Evolutionary conservation across 345 rosid species (phyloP).

Genomic region (Zanthoxylum bungeanum): DNA sequence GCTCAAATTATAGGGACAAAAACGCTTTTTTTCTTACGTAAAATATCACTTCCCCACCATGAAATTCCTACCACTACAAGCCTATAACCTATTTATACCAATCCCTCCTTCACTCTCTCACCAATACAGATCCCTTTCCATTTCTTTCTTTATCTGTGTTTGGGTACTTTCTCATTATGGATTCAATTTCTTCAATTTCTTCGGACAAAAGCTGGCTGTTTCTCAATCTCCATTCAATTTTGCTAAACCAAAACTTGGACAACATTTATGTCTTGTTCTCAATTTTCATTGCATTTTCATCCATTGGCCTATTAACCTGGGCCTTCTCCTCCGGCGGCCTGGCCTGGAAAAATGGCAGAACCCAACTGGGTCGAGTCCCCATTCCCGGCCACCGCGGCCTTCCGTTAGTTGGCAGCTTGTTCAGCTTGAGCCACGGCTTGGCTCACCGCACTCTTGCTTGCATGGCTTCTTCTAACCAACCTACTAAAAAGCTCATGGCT

Average conservation of each 20-base stretch:
- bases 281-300: slow-evolving; percentile 16
- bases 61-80: not conserved
- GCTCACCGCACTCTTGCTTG: slow-evolving; percentile 43
- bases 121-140: not conserved
- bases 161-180: not conserved
- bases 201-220: slow-evolving; percentile 30
- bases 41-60: not conserved
- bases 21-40: too few species aligned
- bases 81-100: not conserved
- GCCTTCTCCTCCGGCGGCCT: slow-evolving; percentile 34
- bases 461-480: slow-evolving; percentile 32
- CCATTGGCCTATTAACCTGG: slow-evolving; percentile 25
- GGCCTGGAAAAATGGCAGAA: slow-evolving; percentile 48
- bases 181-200: not conserved
- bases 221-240: slow-evolving; percentile 26
- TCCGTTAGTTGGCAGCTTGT: slow-evolving; percentile 43
- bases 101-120: not conserved
- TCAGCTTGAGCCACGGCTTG: slow-evolving; percentile 33
- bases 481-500: slow-evolving; percentile 46
- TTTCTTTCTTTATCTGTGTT: not conserved
- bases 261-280: slow-evolving; percentile 10
- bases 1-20: too few species aligned
- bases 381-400: slow-evolving; percentile 45
- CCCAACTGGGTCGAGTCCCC: slow-evolving; percentile 27
- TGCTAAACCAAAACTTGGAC: slow-evolving; percentile 15